Conservation (phyloP, 2,329 filamentous ascomycete genomes). For the Sporothrix protearum region DNA sequence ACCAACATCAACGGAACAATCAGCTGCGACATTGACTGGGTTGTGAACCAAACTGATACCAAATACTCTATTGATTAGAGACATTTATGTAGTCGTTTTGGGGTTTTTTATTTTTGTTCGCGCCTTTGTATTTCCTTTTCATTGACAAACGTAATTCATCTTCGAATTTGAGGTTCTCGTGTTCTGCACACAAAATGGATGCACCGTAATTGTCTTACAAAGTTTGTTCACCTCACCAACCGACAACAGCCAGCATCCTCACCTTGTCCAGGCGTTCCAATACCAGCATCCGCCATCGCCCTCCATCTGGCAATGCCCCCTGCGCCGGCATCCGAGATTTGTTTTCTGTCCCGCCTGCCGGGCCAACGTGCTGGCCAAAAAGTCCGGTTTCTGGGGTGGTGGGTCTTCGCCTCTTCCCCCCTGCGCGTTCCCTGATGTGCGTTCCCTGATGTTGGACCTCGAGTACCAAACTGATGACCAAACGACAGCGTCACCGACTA, state of each 20-base stretch:
- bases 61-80: too few relatives aligned
- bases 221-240: not conserved
- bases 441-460: too few relatives aligned
- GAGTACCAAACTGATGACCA: too few relatives aligned
- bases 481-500: constrained; percentile 47
- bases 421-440: not conserved
- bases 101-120: not conserved
- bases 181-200: not conserved
- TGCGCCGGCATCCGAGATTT: constrained; percentile 56
- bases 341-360: constrained; percentile 61
- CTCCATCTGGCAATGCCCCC: not conserved
- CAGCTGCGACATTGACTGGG: not conserved
- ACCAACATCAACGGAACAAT: not conserved
- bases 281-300: not conserved
- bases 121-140: too few relatives aligned
- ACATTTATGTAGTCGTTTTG: not conserved
- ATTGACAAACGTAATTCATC: too few relatives aligned
- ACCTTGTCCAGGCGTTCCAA: too few relatives aligned
- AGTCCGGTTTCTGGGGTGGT: constrained; percentile 91
- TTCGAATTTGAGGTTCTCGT: too few relatives aligned
- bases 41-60: too few relatives aligned
- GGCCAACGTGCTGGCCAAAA: constrained; percentile 61
- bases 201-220: not conserved
- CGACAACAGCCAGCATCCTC: not conserved
- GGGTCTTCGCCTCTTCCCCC: constrained; percentile 40